phyloP scores from a whole-genome alignment of 2,329 filamentous ascomycete species.

The Cadophora sp. region DNA sequence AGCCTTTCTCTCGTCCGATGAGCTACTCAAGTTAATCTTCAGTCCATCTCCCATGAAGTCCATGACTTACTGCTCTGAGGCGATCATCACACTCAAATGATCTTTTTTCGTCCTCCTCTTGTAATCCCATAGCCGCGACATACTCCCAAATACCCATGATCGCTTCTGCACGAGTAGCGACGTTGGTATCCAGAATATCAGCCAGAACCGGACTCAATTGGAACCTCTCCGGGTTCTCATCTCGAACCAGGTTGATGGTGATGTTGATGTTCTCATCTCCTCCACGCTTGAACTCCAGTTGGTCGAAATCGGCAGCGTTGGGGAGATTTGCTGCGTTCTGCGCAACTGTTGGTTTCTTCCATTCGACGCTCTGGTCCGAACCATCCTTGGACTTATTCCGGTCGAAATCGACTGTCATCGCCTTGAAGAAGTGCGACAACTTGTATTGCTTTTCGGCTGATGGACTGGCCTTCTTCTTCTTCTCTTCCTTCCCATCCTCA shows the following conservation, averaged over 20 bases:
- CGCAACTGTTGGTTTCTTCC: constrained; percentile 77
- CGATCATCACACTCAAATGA: constrained; percentile 89
- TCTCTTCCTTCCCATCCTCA: constrained; percentile 58
- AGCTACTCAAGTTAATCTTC: constrained; percentile 56
- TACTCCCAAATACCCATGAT: constrained; percentile 97
- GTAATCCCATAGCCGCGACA: constrained; percentile 81
- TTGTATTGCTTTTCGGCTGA: constrained; percentile 62
- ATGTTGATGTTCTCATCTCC: constrained; percentile 93
- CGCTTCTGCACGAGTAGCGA: constrained; percentile 86
- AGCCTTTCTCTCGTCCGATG: constrained; percentile 75
- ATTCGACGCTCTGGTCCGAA: constrained; percentile 71
- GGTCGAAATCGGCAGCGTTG: constrained; percentile 82
- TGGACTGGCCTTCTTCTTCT: constrained; percentile 46
- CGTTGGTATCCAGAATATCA: constrained; percentile 83
- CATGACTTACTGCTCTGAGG: constrained; percentile 70
- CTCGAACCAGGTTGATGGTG: constrained; percentile 82
- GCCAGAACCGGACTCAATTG: constrained; percentile 79
- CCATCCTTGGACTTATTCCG: constrained; percentile 62
- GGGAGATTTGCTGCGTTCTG: constrained; percentile 56
- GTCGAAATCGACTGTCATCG: constrained; percentile 78
- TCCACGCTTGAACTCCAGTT: constrained; percentile 87
- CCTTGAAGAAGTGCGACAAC: constrained; percentile 82
- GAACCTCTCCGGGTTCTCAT: constrained; percentile 87
- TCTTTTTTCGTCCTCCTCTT: constrained; percentile 94
- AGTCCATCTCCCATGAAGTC: neutral